A percentile compares a stretch with the other conserved stretches of the same genome.
These are phyloP conservation scores for Mycena latifolia DNA, from an alignment of 768 basidiomycete genomes.

Conservation along the genomic window DNA sequence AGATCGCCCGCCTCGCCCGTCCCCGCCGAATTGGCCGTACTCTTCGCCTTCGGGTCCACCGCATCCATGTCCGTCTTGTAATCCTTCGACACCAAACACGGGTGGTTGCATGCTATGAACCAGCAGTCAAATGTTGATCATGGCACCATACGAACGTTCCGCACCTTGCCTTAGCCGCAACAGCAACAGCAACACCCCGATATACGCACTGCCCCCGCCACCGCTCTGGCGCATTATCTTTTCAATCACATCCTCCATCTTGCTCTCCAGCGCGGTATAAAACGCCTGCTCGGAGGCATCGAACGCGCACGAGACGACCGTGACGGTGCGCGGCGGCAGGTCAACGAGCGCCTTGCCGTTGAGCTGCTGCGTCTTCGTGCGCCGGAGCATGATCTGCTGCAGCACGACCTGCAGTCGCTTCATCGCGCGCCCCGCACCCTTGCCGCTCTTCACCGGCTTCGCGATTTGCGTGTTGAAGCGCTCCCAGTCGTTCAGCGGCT, in stretches of 20 bases:
- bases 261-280: conserved; percentile 77
- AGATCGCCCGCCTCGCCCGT: conserved; percentile 63
- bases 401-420: conserved; percentile 90
- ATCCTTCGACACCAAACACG: conserved; percentile 83
- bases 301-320: conserved; percentile 83
- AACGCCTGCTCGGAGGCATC: conserved; percentile 82
- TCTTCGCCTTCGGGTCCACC: conserved; percentile 71
- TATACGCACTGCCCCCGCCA: conserved; percentile 70
- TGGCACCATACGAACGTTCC: conserved; percentile 10
- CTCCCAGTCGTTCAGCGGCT: conserved; percentile 84
- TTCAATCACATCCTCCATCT: conserved; percentile 76
- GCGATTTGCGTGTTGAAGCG: conserved; percentile 85
- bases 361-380: conserved; percentile 77
- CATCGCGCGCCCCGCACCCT: conserved; percentile 74
- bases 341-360: conserved; percentile 88
- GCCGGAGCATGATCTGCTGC: conserved; percentile 89
- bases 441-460: conserved; percentile 81
- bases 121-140: not conserved
- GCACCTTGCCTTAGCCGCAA: conserved; percentile 91
- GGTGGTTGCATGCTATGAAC: conserved; percentile 89
- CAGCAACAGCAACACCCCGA: conserved; percentile 76
- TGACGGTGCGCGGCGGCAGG: conserved; percentile 80
- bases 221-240: conserved; percentile 69
- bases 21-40: conserved; percentile 43
- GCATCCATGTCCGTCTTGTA: conserved; percentile 82